Conservation (phyloP, 257 asterid species). For the Penstemon barbatus region DNA sequence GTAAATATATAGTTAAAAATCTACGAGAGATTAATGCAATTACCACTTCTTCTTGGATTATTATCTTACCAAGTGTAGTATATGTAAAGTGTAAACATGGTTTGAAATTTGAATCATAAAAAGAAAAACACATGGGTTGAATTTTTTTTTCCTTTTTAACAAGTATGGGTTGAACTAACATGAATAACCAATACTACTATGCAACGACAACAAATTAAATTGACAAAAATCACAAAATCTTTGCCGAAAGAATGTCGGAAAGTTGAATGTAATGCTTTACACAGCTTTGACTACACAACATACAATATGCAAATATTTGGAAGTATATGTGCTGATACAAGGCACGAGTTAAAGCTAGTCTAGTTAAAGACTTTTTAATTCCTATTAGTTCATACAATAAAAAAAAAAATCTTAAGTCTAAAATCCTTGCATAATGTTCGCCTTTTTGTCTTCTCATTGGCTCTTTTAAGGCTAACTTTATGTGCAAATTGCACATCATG, state of each 20-base stretch:
- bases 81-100: no score
- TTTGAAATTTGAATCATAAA: no score
- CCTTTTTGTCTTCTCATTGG: conserved; percentile 6
- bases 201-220: no score
- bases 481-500: not conserved
- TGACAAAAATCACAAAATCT: not conserved
- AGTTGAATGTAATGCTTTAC: conserved; percentile 9
- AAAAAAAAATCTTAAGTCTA: not conserved
- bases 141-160: no score
- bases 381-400: not conserved
- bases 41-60: no score
- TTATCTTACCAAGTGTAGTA: no score
- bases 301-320: conserved; percentile 3
- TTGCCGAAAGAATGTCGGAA: conserved; percentile 6
- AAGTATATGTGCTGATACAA: not conserved
- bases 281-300: conserved; percentile 20
- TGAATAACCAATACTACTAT: no score
- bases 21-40: no score
- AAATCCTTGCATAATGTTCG: conserved; percentile 2
- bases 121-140: no score
- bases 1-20: no score
- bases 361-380: conserved; percentile 1
- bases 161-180: no score
- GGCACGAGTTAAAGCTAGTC: not conserved
- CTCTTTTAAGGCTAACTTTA: not conserved